Evolutionary conservation across 495 filamentous ascomycete species (phyloP).

Genomic region (Sabuloglossum arenarium): DNA sequence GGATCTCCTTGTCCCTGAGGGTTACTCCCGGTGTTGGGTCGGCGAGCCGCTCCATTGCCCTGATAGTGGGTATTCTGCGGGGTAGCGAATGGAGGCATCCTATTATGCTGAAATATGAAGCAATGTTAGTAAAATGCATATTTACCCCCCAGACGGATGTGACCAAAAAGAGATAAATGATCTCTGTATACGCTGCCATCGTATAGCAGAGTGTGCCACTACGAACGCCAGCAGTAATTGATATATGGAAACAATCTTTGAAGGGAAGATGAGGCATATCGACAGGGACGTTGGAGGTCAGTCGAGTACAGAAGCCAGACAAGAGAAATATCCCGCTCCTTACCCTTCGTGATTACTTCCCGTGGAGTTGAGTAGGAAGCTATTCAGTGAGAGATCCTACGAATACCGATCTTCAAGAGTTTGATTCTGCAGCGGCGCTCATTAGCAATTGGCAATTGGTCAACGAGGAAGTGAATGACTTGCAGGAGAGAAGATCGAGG

Average conservation of each 20-base stretch:
- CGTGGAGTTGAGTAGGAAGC: background rate
- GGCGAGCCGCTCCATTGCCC: background rate
- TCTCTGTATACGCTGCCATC: too few relatives aligned
- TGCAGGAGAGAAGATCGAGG: background rate
- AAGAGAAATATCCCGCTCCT: background rate
- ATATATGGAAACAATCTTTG: too few relatives aligned
- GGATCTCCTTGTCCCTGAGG: background rate
- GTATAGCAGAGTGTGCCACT: too few relatives aligned
- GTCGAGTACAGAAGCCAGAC: background rate
- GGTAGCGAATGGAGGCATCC: background rate
- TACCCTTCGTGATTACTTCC: background rate
- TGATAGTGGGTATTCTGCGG: background rate
- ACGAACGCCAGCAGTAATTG: too few relatives aligned
- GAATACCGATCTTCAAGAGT: background rate
- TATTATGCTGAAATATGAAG: background rate
- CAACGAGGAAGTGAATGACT: background rate
- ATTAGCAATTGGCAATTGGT: background rate
- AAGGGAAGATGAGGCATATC: too few relatives aligned
- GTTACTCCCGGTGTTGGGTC: background rate
- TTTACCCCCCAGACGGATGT: too few relatives aligned
- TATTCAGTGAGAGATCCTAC: background rate
- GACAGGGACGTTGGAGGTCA: background rate
- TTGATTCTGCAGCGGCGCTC: background rate
- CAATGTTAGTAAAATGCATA: background rate
- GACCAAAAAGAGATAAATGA: too few relatives aligned